These are phyloP conservation scores for Nitzschia inconspicua DNA, from an alignment of 108 stramenopile species.

Conservation along the genomic window DNA sequence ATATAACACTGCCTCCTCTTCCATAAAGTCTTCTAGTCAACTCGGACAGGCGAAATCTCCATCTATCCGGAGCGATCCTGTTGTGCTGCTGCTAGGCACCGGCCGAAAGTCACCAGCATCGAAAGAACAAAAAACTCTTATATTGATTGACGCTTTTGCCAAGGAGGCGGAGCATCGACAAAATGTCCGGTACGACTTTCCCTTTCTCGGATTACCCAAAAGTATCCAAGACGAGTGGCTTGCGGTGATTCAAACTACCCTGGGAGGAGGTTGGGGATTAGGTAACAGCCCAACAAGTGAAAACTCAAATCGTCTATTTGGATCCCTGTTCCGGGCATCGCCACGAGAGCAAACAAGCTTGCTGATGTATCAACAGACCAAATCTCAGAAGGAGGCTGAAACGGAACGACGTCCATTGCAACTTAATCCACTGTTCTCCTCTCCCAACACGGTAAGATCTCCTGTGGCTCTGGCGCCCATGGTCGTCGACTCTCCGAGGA, in stretches of 20 bases:
- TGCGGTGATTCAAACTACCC: conserved; percentile 25
- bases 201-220: conserved; percentile 52
- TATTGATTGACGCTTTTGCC: conserved; percentile 67
- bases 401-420: conserved; percentile 24
- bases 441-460: conserved; percentile 1
- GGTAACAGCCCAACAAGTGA: conserved; percentile 14
- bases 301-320: conserved; percentile 29
- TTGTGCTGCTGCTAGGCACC: conserved; percentile 66
- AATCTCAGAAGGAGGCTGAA: conserved; percentile 18
- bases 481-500: conserved; percentile 3
- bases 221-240: conserved; percentile 40
- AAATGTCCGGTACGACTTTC: conserved; percentile 64
- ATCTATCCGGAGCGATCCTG: conserved; percentile 63
- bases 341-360: conserved; percentile 33
- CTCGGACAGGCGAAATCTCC: neutral
- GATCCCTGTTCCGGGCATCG: conserved; percentile 29
- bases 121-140: conserved; percentile 24
- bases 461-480: neutral
- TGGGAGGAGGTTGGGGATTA: conserved; percentile 1
- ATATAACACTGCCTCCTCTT: conserved; percentile 10
- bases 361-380: conserved; percentile 20
- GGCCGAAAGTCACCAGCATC: conserved; percentile 1
- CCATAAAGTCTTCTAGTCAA: neutral
- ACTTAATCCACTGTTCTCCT: conserved; percentile 29
- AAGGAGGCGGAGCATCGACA: conserved; percentile 63